Evolutionary conservation across 192 early-diverging fungal species (phyloP).

Genomic region (Coemansia sp.): DNA sequence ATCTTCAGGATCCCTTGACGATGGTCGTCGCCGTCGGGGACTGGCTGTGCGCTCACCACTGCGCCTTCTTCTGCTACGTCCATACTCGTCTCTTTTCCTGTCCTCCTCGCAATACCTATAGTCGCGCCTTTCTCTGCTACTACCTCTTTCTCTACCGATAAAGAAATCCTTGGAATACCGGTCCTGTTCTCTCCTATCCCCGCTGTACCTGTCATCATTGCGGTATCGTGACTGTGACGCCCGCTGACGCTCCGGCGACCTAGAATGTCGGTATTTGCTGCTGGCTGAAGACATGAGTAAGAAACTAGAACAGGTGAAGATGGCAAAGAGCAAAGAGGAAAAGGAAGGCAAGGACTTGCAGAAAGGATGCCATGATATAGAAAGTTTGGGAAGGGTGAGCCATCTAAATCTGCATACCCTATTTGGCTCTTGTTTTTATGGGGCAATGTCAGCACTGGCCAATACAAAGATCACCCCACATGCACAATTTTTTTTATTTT

Average conservation of each 20-base stretch:
- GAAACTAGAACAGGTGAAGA: background rate
- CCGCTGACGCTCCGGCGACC: background rate
- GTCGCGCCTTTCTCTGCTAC: background rate
- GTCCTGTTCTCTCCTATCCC: background rate
- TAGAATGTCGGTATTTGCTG: background rate
- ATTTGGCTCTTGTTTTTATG: no score
- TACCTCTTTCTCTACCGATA: background rate
- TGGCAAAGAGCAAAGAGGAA: background rate
- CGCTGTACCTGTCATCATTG: background rate
- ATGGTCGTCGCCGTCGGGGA: background rate
- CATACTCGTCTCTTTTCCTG: constrained; percentile 13
- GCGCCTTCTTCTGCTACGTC: constrained; percentile 4
- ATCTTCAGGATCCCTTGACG: background rate
- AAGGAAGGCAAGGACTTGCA: background rate
- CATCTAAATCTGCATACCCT: no score
- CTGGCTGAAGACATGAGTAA: constrained; percentile 3
- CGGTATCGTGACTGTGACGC: background rate
- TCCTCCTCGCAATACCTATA: background rate
- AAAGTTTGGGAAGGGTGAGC: no score
- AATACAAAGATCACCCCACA: no score
- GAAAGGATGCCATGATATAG: no score
- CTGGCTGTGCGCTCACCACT: background rate
- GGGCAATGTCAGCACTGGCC: no score
- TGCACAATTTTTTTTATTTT: no score
- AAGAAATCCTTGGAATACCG: no score